Percentiles rank a stretch among this genome's conserved stretches.
These are phyloP conservation scores for Albifimbria verrucaria DNA, from an alignment of 2,329 filamentous ascomycete genomes.

Conservation along the genomic window DNA sequence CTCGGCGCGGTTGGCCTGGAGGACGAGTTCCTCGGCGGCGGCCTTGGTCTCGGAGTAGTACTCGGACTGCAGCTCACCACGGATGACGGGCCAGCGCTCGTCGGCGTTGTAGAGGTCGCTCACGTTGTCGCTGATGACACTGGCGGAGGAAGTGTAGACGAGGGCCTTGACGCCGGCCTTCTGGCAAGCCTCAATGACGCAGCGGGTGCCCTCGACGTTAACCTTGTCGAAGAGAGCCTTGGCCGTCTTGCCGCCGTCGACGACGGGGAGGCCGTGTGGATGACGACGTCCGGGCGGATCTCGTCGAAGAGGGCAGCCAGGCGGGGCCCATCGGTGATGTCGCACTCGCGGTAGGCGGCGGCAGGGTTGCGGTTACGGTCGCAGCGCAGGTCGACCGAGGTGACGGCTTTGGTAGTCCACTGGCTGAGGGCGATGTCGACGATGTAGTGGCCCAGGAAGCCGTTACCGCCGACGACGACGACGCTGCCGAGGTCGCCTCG, in stretches of 20 bases:
- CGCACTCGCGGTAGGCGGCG: conserved; percentile 67
- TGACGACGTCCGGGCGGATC: conserved; percentile 74
- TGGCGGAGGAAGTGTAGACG: conserved; percentile 88
- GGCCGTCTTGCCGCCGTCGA: conserved; percentile 50
- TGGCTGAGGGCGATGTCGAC: conserved; percentile 65
- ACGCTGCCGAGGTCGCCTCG: conserved; percentile 61
- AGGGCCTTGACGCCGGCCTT: conserved; percentile 72
- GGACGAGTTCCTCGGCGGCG: conserved; percentile 75
- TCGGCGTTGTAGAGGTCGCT: conserved; percentile 79
- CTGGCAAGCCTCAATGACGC: conserved; percentile 71
- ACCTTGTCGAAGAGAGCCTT: conserved; percentile 71
- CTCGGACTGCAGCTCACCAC: conserved; percentile 67
- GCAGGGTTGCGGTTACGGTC: conserved; percentile 61
- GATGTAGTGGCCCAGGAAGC: conserved; percentile 80
- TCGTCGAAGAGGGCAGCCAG: conserved; percentile 62
- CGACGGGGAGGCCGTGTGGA: conserved; percentile 79
- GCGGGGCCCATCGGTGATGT: conserved; percentile 66
- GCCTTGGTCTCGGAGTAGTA: conserved; percentile 94
- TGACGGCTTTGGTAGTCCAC: conserved; percentile 51
- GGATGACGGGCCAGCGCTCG: conserved; percentile 75
- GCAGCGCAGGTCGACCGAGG: conserved; percentile 71
- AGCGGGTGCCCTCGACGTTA: conserved; percentile 82
- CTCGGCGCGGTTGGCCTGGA: conserved; percentile 66
- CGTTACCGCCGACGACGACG: conserved; percentile 78
- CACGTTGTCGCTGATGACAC: conserved; percentile 79